Evolutionary conservation across 352 stramenopile genomes (phyloP).

Genomic region (Phytophthora meadii): DNA sequence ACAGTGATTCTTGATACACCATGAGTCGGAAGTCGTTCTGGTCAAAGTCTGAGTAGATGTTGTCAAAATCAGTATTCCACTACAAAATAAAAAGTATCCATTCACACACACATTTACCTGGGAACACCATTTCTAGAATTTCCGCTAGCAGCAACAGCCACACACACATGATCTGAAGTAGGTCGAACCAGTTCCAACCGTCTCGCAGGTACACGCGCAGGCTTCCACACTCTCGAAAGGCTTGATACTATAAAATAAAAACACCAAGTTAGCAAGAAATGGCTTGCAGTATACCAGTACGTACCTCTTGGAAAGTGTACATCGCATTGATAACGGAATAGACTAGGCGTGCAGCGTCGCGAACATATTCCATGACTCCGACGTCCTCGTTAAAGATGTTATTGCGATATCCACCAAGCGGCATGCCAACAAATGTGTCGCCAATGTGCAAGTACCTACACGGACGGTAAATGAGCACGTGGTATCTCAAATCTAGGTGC

Average conservation of each 20-base stretch:
- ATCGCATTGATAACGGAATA: slow-evolving; percentile 75
- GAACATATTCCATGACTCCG: slow-evolving; percentile 59
- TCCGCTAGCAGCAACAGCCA: slow-evolving; percentile 72
- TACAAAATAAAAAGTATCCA: no score
- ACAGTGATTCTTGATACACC: slow-evolving; percentile 71
- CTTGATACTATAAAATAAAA: slow-evolving; percentile 29
- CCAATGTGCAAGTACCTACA: slow-evolving; percentile 78
- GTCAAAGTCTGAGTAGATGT: slow-evolving; percentile 11
- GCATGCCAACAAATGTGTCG: slow-evolving; percentile 75
- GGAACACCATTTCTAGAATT: slow-evolving; percentile 45
- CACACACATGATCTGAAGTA: slow-evolving; percentile 75
- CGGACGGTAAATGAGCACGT: neutral
- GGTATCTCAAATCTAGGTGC: neutral
- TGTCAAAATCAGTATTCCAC: neutral
- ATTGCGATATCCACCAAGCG: slow-evolving; percentile 71
- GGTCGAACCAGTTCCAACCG: slow-evolving; percentile 83
- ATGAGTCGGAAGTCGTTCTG: slow-evolving; percentile 57
- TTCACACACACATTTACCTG: slow-evolving; percentile 11
- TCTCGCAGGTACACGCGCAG: slow-evolving; percentile 70
- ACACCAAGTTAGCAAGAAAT: neutral
- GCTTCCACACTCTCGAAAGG: slow-evolving; percentile 60
- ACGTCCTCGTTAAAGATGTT: slow-evolving; percentile 55
- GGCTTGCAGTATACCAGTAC: neutral
- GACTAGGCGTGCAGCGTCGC: slow-evolving; percentile 56
- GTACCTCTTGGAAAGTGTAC: slow-evolving; percentile 76